Evolutionary conservation across 345 rosid genomes (phyloP), one percentile per base, ranked within the genome.

Genomic region (Syzygium jambos): DNA sequence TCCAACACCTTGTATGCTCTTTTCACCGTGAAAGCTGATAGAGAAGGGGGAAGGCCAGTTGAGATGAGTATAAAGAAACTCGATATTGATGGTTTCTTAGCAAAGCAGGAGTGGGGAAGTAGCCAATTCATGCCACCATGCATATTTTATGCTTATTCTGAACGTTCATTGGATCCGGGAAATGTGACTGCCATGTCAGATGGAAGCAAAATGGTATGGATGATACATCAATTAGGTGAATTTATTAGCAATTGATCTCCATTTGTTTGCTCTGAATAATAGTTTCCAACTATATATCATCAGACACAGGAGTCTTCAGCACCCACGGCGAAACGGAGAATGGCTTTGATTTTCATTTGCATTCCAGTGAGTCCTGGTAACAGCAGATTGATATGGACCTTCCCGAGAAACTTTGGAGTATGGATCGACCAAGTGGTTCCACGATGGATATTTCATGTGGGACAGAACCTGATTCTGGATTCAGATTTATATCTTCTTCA

Each of bases 31-130:
- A 95, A 94, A 91, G 90, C 77, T 52, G 98, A 97, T 83, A 93
- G 98, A 91, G 99, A 97, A 95, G 99, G 99, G 17, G 97, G 99
- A 43, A 94, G 92, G 86, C 98, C 98, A 14, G 84, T 95, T 15
- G 96, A 92, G 25, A 86, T 96, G 80, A 90, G 90, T 16, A 88
- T 97, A 41, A 89, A 91, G 90, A 93, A 94, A 61, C 17, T 91
- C 51, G 95, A 91, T 73, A 85, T 84, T 78, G 86, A 91, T 78
- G 98, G 97, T 59, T 97, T 92, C 88, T 23, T 85, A 54, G 97
- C 92, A 46, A 92, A 92, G 87, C 96, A 93, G 90, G 96, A 93
- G 11, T 91, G 90, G 92, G 98, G 96, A 30, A 87, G 77, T 85
- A 84, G 94, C 85, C 91, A 89, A 88, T 97, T 95, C 88, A 87